Percentiles rank a stretch among this genome's conserved stretches.
These are phyloP conservation scores for Nakaseomyces bracarensis DNA, from an alignment of 1,139 yeast genomes.

Conservation along the genomic window DNA sequence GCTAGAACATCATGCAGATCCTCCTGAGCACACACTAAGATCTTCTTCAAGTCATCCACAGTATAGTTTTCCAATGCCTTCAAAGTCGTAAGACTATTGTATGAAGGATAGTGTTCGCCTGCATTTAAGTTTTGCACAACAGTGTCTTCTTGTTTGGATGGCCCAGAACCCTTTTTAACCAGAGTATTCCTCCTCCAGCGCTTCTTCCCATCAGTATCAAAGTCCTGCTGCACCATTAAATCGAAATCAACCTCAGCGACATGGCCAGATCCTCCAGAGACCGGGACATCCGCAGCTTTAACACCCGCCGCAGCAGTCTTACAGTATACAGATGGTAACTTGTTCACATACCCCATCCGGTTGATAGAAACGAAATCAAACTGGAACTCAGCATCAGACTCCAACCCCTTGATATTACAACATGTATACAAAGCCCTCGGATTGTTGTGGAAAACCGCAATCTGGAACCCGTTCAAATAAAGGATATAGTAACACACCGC, in stretches of 20 bases:
- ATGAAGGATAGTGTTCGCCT: conserved; percentile 15
- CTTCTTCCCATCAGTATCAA: background rate
- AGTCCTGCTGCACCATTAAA: background rate
- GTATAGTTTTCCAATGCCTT: conserved; percentile 27
- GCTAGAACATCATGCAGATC: conserved; percentile 30
- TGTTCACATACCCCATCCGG: conserved; percentile 39
- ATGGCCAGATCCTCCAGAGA: conserved; percentile 10
- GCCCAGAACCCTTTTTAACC: conserved; percentile 2
- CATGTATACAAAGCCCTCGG: conserved; percentile 31
- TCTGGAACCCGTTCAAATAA: conserved; percentile 26
- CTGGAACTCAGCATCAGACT: conserved; percentile 43
- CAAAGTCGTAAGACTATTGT: conserved; percentile 23
- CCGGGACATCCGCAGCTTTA: too few species aligned
- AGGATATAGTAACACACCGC: conserved; percentile 24
- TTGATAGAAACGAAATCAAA: conserved; percentile 50
- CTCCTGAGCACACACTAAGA: conserved; percentile 29
- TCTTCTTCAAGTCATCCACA: conserved; percentile 28
- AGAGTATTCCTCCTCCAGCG: conserved; percentile 15
- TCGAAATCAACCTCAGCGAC: background rate
- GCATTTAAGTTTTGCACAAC: conserved; percentile 1
- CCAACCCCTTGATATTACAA: conserved; percentile 39
- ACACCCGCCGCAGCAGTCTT: conserved; percentile 34
- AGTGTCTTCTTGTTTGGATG: background rate
- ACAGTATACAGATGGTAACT: conserved; percentile 39
- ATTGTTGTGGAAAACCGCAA: conserved; percentile 28